Conservation (phyloP, 495 filamentous ascomycete genomes). For the Trichoderma orchidacearum region DNA sequence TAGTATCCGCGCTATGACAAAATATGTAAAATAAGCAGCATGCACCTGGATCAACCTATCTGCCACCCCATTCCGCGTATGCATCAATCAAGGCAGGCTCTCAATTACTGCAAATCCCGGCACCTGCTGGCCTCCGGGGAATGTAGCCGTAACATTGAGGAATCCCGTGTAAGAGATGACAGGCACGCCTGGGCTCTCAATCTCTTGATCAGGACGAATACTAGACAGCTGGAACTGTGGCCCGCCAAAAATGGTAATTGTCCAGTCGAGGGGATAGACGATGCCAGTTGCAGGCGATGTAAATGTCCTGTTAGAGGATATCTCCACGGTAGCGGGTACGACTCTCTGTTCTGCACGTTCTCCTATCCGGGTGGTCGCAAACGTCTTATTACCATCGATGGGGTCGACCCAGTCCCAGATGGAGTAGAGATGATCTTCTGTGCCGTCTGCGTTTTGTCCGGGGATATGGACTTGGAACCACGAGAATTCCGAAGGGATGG, state of each 20-base stretch:
- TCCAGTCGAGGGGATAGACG: background rate
- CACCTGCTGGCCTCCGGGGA: background rate
- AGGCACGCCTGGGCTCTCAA: background rate
- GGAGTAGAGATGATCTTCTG: background rate
- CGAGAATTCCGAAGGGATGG: background rate
- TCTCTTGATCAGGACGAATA: background rate
- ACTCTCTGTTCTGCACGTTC: background rate
- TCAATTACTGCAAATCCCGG: background rate
- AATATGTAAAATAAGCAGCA: no score
- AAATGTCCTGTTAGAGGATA: background rate
- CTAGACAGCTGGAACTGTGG: background rate
- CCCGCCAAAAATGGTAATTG: background rate
- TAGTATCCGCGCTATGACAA: no score
- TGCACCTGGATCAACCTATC: no score
- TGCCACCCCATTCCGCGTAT: no score
- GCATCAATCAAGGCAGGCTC: no score
- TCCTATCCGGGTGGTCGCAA: background rate
- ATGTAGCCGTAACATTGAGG: background rate
- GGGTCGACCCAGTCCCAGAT: background rate
- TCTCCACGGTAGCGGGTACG: background rate
- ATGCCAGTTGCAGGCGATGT: background rate
- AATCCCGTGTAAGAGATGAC: background rate
- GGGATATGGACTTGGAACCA: conserved; percentile 1
- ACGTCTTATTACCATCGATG: background rate
- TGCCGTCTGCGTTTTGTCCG: background rate